Evolutionary conservation across 2,329 filamentous ascomycete species (phyloP), one percentile per base, ranked within the genome.

Genomic region (Cordyceps tenuipes): DNA sequence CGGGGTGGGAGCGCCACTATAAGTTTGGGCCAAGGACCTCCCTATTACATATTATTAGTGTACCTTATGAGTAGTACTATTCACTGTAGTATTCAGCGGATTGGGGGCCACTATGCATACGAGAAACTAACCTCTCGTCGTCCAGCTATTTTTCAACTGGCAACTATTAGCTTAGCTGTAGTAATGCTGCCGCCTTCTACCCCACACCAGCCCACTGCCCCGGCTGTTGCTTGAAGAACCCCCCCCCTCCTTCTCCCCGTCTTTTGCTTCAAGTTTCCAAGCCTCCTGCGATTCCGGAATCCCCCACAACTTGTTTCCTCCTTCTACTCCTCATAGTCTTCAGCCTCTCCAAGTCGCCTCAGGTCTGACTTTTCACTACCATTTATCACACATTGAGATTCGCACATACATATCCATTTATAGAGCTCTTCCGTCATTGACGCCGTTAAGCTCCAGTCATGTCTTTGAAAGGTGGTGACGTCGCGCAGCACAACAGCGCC

Each of bases 401-500:
- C 8, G 6, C 54, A 17, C 10, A 49, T 31, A 49, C 12, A 49
- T 31, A 49, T 6, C 21, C 10, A 17, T 36, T 21, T 39, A 13
- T n/a, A 10, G 43, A 21, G 39, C 17, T 10, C 31, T 21, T 29
- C 17, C 13, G 4, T 13, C 19, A 29, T 29, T 13, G 46, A 57
- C 46, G 23, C 31, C 8, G 13, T 15, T 21, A 15, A 41, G 46
- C 55, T 39, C 19, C 10, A 60, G 71, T 64, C 61, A 77, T 79
- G 75, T 70, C 71, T 58, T 70, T 83, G 59, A 80, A 76, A 17
- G 82, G 82, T 48, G 74, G 71, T 55, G 80, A 84, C 57, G 76
- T 84, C 61, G 79, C 80, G 23, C 76, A 91, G 77, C 93, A 97
- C 79, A 88, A 88, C 76, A 87, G 79, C 67, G 82, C 83, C 68